phyloP scores from a whole-genome alignment of 352 stramenopile genomes.

The Pythium rhizo-oryzae region DNA sequence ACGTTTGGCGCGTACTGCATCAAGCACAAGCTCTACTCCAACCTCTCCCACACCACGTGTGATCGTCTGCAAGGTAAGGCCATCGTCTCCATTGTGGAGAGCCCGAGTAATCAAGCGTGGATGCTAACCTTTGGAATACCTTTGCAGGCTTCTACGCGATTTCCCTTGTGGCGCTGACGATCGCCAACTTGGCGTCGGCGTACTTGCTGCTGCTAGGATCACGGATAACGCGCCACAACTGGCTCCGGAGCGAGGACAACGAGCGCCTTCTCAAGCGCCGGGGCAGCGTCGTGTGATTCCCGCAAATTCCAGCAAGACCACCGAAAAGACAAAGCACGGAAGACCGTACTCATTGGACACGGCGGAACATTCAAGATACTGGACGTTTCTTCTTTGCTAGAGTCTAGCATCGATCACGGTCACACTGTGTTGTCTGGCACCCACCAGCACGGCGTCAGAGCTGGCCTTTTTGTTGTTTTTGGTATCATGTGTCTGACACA shows the following conservation, averaged over 20 bases:
- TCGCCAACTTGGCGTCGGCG: conserved; percentile 39
- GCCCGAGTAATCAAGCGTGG: too few relatives aligned
- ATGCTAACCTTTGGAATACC: background rate
- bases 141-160: conserved; percentile 44
- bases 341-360: too few relatives aligned
- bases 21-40: conserved; percentile 40
- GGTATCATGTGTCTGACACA: too few relatives aligned
- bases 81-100: too few relatives aligned
- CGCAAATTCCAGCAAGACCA: background rate
- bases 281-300: conserved; percentile 16
- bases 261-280: conserved; percentile 39
- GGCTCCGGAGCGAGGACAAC: conserved; percentile 33
- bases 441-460: too few relatives aligned
- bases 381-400: too few relatives aligned
- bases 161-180: conserved; percentile 43
- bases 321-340: too few relatives aligned
- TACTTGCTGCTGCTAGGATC: conserved; percentile 51
- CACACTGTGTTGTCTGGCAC: too few relatives aligned
- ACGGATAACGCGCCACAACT: conserved; percentile 49
- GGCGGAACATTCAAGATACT: too few relatives aligned
- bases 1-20: conserved; percentile 37
- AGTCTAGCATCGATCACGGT: too few relatives aligned
- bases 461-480: too few relatives aligned
- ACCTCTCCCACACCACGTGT: conserved; percentile 48
- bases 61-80: conserved; percentile 46